These are phyloP conservation scores for Elsinoe australis DNA, from an alignment of 2,329 filamentous ascomycete species.

Conservation along the genomic window DNA sequence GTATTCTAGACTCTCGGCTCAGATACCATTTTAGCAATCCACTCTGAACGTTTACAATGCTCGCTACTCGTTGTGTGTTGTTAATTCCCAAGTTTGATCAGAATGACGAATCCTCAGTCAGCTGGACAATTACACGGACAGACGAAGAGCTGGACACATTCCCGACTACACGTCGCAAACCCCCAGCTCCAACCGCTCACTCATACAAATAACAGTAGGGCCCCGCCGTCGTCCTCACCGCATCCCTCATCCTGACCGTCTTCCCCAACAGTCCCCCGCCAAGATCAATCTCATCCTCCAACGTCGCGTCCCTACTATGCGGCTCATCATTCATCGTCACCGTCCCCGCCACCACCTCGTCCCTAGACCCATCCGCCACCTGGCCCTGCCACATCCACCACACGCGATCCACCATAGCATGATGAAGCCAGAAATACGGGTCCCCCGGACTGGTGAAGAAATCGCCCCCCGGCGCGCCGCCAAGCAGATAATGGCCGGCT, in stretches of 20 bases:
- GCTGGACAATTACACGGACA: no score
- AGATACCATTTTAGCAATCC: conserved; percentile 12
- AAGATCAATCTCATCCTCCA: conserved; percentile 35
- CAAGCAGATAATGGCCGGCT: conserved; percentile 40
- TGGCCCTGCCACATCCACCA: conserved; percentile 46
- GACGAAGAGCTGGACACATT: no score
- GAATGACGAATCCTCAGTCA: no score
- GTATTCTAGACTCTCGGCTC: conserved; percentile 10
- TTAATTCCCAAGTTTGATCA: no score
- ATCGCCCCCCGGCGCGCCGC: conserved; percentile 39
- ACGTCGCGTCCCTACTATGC: conserved; percentile 35
- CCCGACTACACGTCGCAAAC: no score
- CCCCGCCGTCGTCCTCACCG: conserved; percentile 36
- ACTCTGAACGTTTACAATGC: background rate
- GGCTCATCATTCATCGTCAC: conserved; percentile 39
- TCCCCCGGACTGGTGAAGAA: conserved; percentile 37
- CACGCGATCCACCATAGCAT: conserved; percentile 40
- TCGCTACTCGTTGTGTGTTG: background rate
- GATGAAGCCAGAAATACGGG: conserved; percentile 41
- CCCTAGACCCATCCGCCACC: conserved; percentile 30
- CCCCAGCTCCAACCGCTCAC: no score
- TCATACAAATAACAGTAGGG: conserved; percentile 41
- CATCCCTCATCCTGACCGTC: conserved; percentile 28
- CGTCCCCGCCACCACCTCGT: conserved; percentile 37
- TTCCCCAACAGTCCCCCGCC: conserved; percentile 30